phyloP scores from a whole-genome alignment of 306 rosid genomes.

The Leucaena leucocephala region DNA sequence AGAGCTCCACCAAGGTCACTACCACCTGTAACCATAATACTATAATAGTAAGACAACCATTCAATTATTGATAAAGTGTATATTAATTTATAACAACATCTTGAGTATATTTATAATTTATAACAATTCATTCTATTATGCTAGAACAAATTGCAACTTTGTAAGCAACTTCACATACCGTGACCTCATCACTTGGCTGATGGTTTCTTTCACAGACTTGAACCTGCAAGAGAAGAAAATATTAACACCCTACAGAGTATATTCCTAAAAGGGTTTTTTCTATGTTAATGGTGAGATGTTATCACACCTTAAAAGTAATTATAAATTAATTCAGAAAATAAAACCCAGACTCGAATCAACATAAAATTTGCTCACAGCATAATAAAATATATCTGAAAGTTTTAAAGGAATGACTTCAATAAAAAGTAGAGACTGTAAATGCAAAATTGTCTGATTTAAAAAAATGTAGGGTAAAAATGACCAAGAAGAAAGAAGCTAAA shows the following conservation, averaged over 20 bases:
- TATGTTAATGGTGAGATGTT: background rate
- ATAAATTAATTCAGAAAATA: constrained; percentile 5
- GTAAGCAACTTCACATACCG: constrained; percentile 58
- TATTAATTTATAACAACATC: background rate
- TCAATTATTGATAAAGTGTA: constrained; percentile 6
- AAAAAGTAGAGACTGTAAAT: background rate
- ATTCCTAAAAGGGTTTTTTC: background rate
- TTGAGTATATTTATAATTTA: constrained; percentile 5
- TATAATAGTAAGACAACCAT: constrained; percentile 11
- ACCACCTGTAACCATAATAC: constrained; percentile 55
- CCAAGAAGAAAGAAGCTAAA: constrained; percentile 1
- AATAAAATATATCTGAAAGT: constrained; percentile 2
- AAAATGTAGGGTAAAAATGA: background rate
- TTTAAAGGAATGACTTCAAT: background rate
- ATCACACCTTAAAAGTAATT: constrained; percentile 7
- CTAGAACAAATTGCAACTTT: constrained; percentile 24
- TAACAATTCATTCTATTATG: constrained; percentile 8
- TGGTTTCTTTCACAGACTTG: constrained; percentile 97
- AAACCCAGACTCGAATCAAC: constrained; percentile 10
- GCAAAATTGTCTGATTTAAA: background rate
- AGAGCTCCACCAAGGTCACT: constrained; percentile 70
- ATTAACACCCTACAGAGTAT: constrained; percentile 14
- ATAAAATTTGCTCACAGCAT: constrained; percentile 9
- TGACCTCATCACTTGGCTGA: constrained; percentile 92
- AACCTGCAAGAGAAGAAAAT: constrained; percentile 56